Evolutionary conservation across 148 eudicot genomes (phyloP), one percentile per base, ranked within the genome.

Genomic region (Cornus kousa): DNA sequence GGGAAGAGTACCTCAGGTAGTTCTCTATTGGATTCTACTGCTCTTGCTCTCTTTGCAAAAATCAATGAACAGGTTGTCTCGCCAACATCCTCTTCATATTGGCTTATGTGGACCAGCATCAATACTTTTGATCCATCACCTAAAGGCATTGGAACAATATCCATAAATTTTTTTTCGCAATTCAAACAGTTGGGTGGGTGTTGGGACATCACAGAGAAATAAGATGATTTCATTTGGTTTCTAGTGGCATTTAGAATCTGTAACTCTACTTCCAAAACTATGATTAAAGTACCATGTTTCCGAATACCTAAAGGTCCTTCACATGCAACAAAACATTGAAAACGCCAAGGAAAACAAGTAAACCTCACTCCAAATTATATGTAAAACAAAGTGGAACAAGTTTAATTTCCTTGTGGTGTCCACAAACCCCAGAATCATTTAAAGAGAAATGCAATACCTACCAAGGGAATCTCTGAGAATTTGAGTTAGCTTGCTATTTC

Each of bases 401-500:
- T 69, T 3, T 20, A 31, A 20, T 40, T 35, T 70, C 31, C 28
- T 40, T 39, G 14, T 70, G 9, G 28, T 14, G 35, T 33, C 43
- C 74, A 70, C 28, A 57, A n/a, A 22, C 59, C 60, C 74, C 32
- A 55, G 3, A 55, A 60, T 5, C 9, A 57, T 14, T 71, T 3
- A 67, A 37, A 14, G 24, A 14, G n/a, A n/a, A 65, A 77, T 50
- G 67, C 10, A 57, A 72, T 70, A 73, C 78, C 4, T 83, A 91
- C 95, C 91, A 55, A 91, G 88, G 16, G 91, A 89, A 80, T 91
- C 95, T 82, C 79, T 87, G 66, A 91, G 90, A 70, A 91, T 88
- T 79, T 91, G 95, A 31, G 93, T 89, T 19, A 91, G 86, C 83
- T 89, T 91, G 89, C 95, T 89, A 40, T 91, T 91, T 84, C 95